Evolutionary conservation across 805 yeast species (phyloP).

Genomic region (Lipomyces starkeyi): DNA sequence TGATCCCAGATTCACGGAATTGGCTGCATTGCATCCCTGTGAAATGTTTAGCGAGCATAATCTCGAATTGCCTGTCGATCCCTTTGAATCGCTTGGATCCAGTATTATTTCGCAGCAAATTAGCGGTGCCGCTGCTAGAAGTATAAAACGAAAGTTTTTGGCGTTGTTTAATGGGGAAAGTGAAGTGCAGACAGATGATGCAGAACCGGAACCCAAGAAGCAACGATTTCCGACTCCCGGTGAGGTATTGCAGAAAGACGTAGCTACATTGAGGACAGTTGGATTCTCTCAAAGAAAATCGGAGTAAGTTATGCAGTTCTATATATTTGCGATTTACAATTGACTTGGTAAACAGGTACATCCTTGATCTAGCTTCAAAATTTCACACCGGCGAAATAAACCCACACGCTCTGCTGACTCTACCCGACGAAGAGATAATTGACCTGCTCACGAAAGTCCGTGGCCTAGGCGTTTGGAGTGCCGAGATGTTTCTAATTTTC

Average conservation of each 20-base stretch:
- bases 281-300: conserved; percentile 76
- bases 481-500: conserved; percentile 82
- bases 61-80: conserved; percentile 38
- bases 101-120: conserved; percentile 75
- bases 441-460: conserved; percentile 60
- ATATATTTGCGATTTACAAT: neutral
- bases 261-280: conserved; percentile 60
- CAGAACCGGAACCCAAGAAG: conserved; percentile 8
- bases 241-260: conserved; percentile 50
- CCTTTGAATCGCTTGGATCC: conserved; percentile 52
- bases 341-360: conserved; percentile 29
- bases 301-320: conserved; percentile 52
- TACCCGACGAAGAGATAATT: conserved; percentile 54
- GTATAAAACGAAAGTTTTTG: conserved; percentile 60
- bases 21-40: conserved; percentile 29
- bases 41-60: conserved; percentile 17
- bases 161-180: conserved; percentile 45
- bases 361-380: conserved; percentile 35
- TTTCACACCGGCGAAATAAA: conserved; percentile 45
- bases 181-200: conserved; percentile 20
- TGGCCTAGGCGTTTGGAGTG: conserved; percentile 85
- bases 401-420: conserved; percentile 48
- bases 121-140: conserved; percentile 77
- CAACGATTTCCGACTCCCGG: conserved; percentile 58
- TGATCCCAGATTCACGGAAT: conserved; percentile 30